Base-by-base conservation (phyloP, 2,329 filamentous ascomycete genomes). In the Fragosphaeria purpurea region DNA sequence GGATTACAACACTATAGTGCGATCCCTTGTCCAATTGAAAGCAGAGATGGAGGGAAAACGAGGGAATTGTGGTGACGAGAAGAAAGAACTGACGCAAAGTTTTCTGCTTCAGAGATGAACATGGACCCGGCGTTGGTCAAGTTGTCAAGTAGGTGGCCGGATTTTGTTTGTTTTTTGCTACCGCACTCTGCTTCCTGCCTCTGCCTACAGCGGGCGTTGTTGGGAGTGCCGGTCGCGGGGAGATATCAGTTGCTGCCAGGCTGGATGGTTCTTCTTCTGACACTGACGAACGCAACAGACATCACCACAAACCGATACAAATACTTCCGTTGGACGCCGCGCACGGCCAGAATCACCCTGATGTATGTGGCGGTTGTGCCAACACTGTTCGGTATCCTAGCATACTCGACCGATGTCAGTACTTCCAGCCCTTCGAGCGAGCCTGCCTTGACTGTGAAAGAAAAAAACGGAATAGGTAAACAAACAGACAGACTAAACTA, bases 291-390 rank as follows among this genome's bases (percentile, higher is more conserved):
- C 22, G 22, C 1, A 41, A 48, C 62, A 95, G 90, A 85, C 67
- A 86, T 96, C 82, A 80, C 78, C 63, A 74, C 79, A 63, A 88
- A 87, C 74, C 85, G 93, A 58, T 85, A 90, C 79, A 88, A 88
- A 72, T 95, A 88, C 79, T 98, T 97, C 79, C 80, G 88, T 68
- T 97, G 88, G 88, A 97, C 86, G 38, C 79, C 82, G 48, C 78
- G 86, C 62, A 95, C 88, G 44, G 88, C 88, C 34, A 82, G 80
- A 71, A 69, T 96, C 62, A 83, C 84, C 5, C 80, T 96, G 64
- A 74, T 84, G 57, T 96, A 91, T 68, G 77, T 85, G 52, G 71
- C 82, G 37, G 71, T 83, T 49, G 78, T 96, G 42, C 93, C 93
- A 7, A 67, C 71, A 41, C 73, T 86, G 51, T 61, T 95, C 58